phyloP scores from a whole-genome alignment of 176 grass and related monocot species.

The Miscanthus lutarioriparius region DNA sequence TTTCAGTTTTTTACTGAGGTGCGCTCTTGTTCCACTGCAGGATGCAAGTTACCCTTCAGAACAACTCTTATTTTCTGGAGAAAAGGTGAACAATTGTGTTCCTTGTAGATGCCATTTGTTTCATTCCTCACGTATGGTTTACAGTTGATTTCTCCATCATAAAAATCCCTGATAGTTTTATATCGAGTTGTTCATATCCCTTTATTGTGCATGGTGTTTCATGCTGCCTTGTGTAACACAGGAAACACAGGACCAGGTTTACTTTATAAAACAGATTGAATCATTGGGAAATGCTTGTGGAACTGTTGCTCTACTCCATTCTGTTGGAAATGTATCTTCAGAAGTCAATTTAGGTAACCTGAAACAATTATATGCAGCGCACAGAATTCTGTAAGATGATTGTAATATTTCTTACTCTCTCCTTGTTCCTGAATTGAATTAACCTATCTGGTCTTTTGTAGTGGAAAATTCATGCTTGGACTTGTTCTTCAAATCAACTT shows the following conservation, averaged over 20 bases:
- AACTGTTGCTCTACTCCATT: conserved; percentile 79
- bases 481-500: conserved; percentile 67
- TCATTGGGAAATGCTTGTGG: conserved; percentile 82
- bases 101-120: not conserved
- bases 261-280: conserved; percentile 50
- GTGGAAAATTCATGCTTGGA: conserved; percentile 72
- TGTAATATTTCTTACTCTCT: not conserved
- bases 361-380: not conserved
- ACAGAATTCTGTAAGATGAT: not conserved
- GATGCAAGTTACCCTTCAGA: conserved; percentile 1
- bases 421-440: not conserved
- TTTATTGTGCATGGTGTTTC: not conserved
- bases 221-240: conserved; percentile 23
- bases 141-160: not conserved
- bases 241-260: conserved; percentile 48
- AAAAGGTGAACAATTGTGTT: conserved; percentile 25
- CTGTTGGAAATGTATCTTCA: conserved; percentile 64
- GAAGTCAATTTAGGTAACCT: conserved; percentile 53
- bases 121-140: not conserved
- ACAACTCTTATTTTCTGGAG: not conserved
- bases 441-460: conserved; percentile 34
- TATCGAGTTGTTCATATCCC: not conserved
- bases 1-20: not conserved
- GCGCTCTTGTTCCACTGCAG: conserved; percentile 12
- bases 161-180: not conserved